phyloP scores from a whole-genome alignment of 345 rosid species.

The Pugionium cornutum region DNA sequence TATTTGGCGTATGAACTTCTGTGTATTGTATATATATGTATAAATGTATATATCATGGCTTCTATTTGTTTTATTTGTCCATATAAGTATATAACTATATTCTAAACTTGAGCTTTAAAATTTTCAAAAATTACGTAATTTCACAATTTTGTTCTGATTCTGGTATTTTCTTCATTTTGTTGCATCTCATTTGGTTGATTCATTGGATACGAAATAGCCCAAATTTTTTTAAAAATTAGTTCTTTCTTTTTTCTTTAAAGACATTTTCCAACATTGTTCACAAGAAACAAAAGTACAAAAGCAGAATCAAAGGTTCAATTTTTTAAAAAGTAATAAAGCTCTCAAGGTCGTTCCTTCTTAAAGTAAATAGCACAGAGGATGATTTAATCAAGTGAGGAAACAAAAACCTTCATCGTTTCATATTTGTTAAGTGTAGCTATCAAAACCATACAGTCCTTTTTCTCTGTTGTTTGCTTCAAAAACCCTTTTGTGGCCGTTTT shows the following conservation, averaged over 20 bases:
- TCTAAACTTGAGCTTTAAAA: not conserved
- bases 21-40: too few relatives aligned
- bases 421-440: constrained; percentile 40
- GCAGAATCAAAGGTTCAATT: constrained; percentile 31
- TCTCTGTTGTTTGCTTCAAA: constrained; percentile 26
- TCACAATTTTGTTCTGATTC: not conserved
- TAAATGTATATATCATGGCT: too few relatives aligned
- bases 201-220: not conserved
- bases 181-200: not conserved
- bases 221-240: too few relatives aligned
- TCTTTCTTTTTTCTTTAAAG: too few relatives aligned
- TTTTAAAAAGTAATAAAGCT: constrained; percentile 21
- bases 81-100: not conserved
- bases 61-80: too few relatives aligned
- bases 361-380: constrained; percentile 23
- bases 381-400: constrained; percentile 21
- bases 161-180: not conserved
- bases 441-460: constrained; percentile 31
- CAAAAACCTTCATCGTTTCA: constrained; percentile 8
- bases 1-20: too few relatives aligned
- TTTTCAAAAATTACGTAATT: not conserved
- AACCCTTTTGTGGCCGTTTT: constrained; percentile 39
- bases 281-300: constrained; percentile 24
- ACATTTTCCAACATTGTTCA: too few relatives aligned
- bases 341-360: constrained; percentile 13